Evolutionary conservation across 2,329 filamentous ascomycete species (phyloP).

Genomic region (Scedosporium dehoogii): DNA sequence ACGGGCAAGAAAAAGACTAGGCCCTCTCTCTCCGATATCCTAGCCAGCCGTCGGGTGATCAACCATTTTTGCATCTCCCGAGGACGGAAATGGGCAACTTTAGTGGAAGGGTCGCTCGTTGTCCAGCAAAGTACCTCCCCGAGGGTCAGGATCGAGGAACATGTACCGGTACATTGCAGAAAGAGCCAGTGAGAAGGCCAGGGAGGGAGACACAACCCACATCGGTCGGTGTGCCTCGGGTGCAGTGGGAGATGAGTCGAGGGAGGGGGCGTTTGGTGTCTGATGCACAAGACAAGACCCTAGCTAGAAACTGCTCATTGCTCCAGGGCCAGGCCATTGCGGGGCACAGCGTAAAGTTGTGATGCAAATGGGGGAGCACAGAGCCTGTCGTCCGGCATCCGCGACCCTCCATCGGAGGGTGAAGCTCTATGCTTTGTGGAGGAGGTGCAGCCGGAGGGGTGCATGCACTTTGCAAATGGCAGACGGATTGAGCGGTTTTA

Average conservation of each 20-base stretch:
- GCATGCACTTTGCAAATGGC: neutral
- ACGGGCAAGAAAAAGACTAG: neutral
- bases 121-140: neutral
- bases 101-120: neutral
- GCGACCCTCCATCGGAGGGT: constrained; percentile 4
- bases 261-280: constrained; percentile 2
- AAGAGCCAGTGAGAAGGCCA: neutral
- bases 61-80: neutral
- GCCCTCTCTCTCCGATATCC: neutral
- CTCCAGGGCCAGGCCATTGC: neutral
- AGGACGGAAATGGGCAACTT: neutral
- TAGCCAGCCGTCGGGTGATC: neutral
- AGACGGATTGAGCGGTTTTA: neutral
- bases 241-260: neutral
- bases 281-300: neutral
- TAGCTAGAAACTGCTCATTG: neutral
- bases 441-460: neutral
- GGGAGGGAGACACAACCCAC: neutral
- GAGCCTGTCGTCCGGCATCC: constrained; percentile 1
- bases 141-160: neutral
- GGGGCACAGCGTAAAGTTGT: neutral
- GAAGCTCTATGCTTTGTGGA: neutral
- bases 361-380: neutral
- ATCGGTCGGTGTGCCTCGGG: neutral
- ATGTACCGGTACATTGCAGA: constrained; percentile 3